Conservation (phyloP, 495 filamentous ascomycete genomes). For the Rhypophila decipiens region DNA sequence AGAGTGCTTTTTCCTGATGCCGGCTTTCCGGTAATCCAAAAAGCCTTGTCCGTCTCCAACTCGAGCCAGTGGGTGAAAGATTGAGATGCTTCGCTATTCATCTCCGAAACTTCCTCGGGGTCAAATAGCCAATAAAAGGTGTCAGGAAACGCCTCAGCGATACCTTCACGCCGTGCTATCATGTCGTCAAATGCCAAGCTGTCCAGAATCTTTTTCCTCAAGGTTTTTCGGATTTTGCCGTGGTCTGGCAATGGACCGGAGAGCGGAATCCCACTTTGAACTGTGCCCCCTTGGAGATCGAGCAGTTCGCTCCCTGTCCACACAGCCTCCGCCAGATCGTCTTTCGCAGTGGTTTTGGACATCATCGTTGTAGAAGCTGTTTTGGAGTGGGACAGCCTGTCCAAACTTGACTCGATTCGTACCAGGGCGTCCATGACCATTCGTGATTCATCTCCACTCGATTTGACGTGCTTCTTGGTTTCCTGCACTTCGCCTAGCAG, state of each 20-base stretch:
- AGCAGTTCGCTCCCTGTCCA: background rate
- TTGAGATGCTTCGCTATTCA: background rate
- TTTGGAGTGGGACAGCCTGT: background rate
- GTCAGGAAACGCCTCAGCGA: background rate
- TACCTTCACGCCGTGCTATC: background rate
- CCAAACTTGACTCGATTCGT: background rate
- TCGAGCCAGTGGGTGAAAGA: background rate
- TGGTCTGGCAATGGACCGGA: background rate
- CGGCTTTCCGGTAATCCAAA: slow-evolving; percentile 9
- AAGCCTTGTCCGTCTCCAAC: background rate
- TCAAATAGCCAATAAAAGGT: slow-evolving; percentile 2
- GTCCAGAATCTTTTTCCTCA: background rate
- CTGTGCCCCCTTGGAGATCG: background rate
- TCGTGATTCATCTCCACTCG: background rate
- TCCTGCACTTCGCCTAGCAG: background rate
- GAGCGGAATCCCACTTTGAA: background rate
- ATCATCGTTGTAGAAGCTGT: background rate
- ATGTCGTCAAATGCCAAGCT: background rate
- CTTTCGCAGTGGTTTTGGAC: background rate
- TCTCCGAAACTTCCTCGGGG: background rate
- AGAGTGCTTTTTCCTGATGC: slow-evolving; percentile 8
- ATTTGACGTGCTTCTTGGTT: too few relatives aligned
- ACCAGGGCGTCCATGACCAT: background rate
- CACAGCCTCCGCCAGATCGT: background rate
- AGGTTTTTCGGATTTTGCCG: too few relatives aligned